phyloP scores from a whole-genome alignment of 345 rosid species.

The Aquilaria sinensis region DNA sequence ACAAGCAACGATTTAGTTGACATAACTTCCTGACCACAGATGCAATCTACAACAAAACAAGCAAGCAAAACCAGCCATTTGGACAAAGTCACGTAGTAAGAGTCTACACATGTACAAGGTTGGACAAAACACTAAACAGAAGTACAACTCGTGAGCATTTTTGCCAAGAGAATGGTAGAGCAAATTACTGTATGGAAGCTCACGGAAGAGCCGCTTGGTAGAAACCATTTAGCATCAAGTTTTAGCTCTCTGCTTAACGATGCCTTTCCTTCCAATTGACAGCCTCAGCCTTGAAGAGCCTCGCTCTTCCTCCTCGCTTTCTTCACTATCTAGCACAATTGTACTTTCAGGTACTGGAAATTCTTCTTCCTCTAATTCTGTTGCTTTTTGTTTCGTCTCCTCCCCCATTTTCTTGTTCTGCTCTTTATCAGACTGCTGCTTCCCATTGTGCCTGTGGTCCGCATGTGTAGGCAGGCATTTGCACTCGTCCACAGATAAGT shows the following conservation, averaged over 20 bases:
- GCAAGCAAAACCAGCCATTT: too few species aligned
- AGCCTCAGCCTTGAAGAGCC: slow-evolving; percentile 25
- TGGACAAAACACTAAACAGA: too few species aligned
- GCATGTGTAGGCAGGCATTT: slow-evolving; percentile 4
- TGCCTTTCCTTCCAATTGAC: slow-evolving; percentile 30
- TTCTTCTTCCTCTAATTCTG: slow-evolving; percentile 28
- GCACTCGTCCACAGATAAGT: slow-evolving; percentile 5
- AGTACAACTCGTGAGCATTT: too few species aligned
- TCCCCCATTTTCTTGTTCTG: slow-evolving; percentile 5
- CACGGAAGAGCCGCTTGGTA: too few species aligned
- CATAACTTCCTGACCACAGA: too few species aligned
- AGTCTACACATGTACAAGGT: too few species aligned
- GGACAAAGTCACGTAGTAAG: too few species aligned
- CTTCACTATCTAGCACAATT: slow-evolving; percentile 75
- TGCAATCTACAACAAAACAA: too few species aligned
- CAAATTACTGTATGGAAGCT: too few species aligned
- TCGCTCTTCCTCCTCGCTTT: slow-evolving; percentile 53
- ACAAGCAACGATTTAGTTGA: too few species aligned
- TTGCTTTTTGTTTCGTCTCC: slow-evolving; percentile 16
- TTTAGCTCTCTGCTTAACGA: slow-evolving; percentile 21
- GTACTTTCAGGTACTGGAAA: slow-evolving; percentile 30
- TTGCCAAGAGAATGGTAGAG: too few species aligned
- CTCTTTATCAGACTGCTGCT: slow-evolving; percentile 13
- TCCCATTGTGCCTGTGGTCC: neutral
- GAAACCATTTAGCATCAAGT: slow-evolving; percentile 11